phyloP scores from a whole-genome alignment of 2,329 filamentous ascomycete species.

The Grosmannia huntii region DNA sequence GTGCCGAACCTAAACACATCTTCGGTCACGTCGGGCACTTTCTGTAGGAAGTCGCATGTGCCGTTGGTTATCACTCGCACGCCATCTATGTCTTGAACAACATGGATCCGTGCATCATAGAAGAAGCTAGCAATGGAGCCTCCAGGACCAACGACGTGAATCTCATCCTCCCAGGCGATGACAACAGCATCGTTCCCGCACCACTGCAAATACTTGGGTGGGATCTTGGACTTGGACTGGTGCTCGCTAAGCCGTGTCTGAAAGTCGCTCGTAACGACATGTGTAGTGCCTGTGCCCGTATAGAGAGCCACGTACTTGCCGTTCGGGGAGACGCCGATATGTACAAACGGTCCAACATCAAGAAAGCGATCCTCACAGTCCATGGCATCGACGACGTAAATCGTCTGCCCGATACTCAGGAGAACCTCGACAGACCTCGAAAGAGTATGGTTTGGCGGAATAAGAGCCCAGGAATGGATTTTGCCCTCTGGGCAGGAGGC shows the following conservation, averaged over 20 bases:
- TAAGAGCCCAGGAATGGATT: constrained; percentile 78
- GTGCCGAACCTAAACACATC: constrained; percentile 84
- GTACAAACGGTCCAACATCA: constrained; percentile 82
- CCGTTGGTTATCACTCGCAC: constrained; percentile 82
- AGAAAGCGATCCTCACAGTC: constrained; percentile 87
- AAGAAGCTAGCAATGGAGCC: constrained; percentile 67
- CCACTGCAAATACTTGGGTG: constrained; percentile 84
- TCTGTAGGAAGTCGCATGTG: constrained; percentile 94
- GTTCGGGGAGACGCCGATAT: constrained; percentile 83
- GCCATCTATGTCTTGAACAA: constrained; percentile 77
- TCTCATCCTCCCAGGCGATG: constrained; percentile 94
- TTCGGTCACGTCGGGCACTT: constrained; percentile 73
- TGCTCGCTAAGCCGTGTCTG: constrained; percentile 87
- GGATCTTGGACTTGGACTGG: constrained; percentile 71
- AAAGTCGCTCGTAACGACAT: constrained; percentile 92
- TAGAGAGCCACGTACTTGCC: constrained; percentile 82
- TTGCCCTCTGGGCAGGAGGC: constrained; percentile 64
- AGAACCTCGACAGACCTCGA: constrained; percentile 90
- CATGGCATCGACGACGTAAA: constrained; percentile 75
- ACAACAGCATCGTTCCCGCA: constrained; percentile 90
- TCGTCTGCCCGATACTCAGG: constrained; percentile 69
- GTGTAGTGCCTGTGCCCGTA: constrained; percentile 70
- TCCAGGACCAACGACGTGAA: constrained; percentile 81
- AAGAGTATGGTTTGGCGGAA: constrained; percentile 76
- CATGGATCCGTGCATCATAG: constrained; percentile 82